Evolutionary conservation across 1,284 basidiomycete genomes (phyloP).

Genomic region (Earliella scabrosa): DNA sequence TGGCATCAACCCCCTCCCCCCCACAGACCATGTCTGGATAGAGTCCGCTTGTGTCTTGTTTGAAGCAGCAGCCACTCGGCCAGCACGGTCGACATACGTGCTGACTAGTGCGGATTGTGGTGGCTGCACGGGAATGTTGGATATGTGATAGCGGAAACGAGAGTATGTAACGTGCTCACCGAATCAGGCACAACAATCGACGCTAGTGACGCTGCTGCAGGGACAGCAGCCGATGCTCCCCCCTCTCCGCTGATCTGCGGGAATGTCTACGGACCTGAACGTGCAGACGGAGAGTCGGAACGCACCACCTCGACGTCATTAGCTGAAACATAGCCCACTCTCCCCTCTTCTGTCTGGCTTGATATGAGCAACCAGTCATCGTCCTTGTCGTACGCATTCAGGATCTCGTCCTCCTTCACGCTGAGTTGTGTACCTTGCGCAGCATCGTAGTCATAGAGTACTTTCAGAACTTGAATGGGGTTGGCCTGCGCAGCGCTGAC

Average conservation of each 20-base stretch:
- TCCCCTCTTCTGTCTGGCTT: constrained; percentile 62
- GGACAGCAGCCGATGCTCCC: constrained; percentile 26
- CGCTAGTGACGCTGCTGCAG: constrained; percentile 24
- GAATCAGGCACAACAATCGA: constrained; percentile 42
- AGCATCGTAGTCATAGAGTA: constrained; percentile 89
- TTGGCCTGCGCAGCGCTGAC: constrained; percentile 53
- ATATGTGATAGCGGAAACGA: background rate
- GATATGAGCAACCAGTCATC: constrained; percentile 92
- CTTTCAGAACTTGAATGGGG: constrained; percentile 74
- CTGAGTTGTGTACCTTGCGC: constrained; percentile 81
- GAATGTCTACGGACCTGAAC: background rate
- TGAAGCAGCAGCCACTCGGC: constrained; percentile 66
- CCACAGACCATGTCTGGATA: constrained; percentile 90
- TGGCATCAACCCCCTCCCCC: constrained; percentile 92
- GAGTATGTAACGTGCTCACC: constrained; percentile 37
- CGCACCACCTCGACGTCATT: constrained; percentile 84
- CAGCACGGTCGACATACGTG: constrained; percentile 78
- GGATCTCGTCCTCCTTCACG: constrained; percentile 79
- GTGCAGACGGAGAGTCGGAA: background rate
- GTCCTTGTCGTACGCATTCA: constrained; percentile 81
- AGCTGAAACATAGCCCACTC: constrained; percentile 88
- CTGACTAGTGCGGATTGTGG: constrained; percentile 52
- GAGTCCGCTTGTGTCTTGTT: constrained; percentile 66
- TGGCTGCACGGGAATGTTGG: constrained; percentile 39
- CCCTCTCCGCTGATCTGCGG: constrained; percentile 26